phyloP scores from a whole-genome alignment of 148 eudicot species.

The Diospyros kaki region DNA sequence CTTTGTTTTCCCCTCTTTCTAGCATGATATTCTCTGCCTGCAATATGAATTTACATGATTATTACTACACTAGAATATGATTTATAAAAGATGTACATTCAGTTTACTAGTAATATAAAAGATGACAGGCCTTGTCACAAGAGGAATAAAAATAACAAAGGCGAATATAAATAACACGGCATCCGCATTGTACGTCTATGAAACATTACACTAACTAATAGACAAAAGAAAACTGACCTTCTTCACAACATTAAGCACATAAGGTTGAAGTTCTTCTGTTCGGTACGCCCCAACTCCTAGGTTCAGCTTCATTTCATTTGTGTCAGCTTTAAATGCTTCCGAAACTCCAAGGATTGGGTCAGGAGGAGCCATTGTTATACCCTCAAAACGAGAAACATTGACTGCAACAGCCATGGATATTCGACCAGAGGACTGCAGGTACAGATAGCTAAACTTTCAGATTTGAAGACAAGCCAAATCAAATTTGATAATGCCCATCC shows the following conservation, averaged over 20 bases:
- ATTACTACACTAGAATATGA: not conserved
- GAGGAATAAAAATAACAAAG: not conserved
- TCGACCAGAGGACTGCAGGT: constrained; percentile 52
- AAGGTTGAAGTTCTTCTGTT: constrained; percentile 97
- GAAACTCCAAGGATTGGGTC: constrained; percentile 98
- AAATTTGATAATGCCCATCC: not conserved
- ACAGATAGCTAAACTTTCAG: constrained; percentile 5
- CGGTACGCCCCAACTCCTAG: constrained; percentile 99
- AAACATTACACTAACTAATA: not conserved
- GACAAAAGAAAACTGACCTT: constrained; percentile 44
- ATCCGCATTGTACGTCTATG: not conserved
- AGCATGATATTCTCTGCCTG: constrained; percentile 92
- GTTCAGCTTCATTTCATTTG: constrained; percentile 80
- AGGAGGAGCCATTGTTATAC: constrained; percentile 94
- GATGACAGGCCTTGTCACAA: not conserved
- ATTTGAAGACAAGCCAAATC: not conserved
- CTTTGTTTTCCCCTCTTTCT: constrained; percentile 93
- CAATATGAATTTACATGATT: not conserved
- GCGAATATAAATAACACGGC: not conserved
- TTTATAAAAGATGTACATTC: not conserved
- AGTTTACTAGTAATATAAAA: not conserved
- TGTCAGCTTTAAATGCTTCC: constrained; percentile 93
- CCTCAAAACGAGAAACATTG: constrained; percentile 71
- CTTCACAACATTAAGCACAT: constrained; percentile 88
- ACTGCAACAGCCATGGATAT: constrained; percentile 68